Percentiles rank a stretch among this genome's conserved stretches.
phyloP scores from a whole-genome alignment of 2,329 filamentous ascomycete species.

The Microcera coccophila region DNA sequence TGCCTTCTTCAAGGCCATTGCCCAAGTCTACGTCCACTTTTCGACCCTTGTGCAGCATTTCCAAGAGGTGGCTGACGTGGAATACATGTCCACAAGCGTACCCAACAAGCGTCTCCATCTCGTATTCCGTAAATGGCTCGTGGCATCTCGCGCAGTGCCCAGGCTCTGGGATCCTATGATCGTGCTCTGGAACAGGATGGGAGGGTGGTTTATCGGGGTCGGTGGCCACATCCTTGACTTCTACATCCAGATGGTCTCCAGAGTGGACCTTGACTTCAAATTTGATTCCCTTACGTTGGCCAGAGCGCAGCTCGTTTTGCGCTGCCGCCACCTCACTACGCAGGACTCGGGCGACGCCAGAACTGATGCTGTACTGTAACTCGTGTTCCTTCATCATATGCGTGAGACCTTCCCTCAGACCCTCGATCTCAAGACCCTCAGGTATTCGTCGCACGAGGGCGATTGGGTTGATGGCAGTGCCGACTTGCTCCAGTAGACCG shows the following conservation, averaged over 20 bases:
- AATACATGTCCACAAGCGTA: constrained; percentile 82
- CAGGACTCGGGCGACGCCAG: constrained; percentile 81
- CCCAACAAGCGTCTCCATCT: constrained; percentile 69
- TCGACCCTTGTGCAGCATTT: constrained; percentile 45
- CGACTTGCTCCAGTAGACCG: constrained; percentile 86
- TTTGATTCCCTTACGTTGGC: constrained; percentile 81
- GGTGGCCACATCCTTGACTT: constrained; percentile 38
- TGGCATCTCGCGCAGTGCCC: constrained; percentile 59
- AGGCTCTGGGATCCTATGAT: constrained; percentile 37
- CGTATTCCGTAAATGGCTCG: constrained; percentile 55
- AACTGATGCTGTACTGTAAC: constrained; percentile 87
- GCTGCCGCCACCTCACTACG: constrained; percentile 80
- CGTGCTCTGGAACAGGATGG: constrained; percentile 19
- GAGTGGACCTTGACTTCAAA: constrained; percentile 66
- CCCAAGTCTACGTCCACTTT: constrained; percentile 46
- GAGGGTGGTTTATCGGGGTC: constrained; percentile 19
- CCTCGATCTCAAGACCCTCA: constrained; percentile 87
- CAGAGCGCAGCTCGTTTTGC: constrained; percentile 74
- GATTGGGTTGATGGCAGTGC: constrained; percentile 89
- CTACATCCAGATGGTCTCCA: constrained; percentile 41
- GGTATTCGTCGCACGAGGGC: constrained; percentile 86
- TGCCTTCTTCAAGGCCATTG: constrained; percentile 39
- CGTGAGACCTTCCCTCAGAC: constrained; percentile 79
- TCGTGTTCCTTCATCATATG: constrained; percentile 95
- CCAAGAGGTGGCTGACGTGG: constrained; percentile 68